Conservation (phyloP, 768 basidiomycete species). For the Boletales sp. region DNA sequence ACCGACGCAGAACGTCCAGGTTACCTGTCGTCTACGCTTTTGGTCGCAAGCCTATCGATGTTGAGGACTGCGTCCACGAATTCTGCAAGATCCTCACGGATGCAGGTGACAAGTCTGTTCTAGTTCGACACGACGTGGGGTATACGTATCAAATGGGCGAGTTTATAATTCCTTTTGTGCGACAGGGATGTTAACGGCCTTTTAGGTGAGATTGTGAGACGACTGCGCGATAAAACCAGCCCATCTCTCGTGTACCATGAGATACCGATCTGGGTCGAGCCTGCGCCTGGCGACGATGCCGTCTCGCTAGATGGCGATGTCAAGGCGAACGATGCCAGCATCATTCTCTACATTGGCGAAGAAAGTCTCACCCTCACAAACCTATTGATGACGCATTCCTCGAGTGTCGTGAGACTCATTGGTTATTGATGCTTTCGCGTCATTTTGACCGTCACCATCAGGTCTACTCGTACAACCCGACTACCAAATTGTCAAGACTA, state of each 20-base stretch:
- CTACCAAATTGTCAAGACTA: slow-evolving; percentile 39
- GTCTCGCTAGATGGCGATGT: not conserved
- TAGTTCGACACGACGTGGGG: slow-evolving; percentile 74
- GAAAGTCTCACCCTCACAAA: slow-evolving; percentile 83
- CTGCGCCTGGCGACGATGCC: not conserved
- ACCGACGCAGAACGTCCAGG: slow-evolving; percentile 63
- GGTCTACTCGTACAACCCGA: slow-evolving; percentile 79
- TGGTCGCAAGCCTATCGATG: slow-evolving; percentile 66
- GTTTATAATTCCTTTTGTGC: not conserved
- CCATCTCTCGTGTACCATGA: slow-evolving; percentile 36
- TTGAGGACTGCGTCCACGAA: slow-evolving; percentile 44
- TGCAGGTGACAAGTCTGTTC: slow-evolving; percentile 30
- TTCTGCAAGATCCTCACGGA: slow-evolving; percentile 36
- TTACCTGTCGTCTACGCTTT: slow-evolving; percentile 91
- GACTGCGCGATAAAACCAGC: slow-evolving; percentile 22
- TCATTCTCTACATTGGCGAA: slow-evolving; percentile 65
- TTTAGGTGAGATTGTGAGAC: slow-evolving; percentile 17
- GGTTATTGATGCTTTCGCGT: not conserved
- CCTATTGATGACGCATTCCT: slow-evolving; percentile 77
- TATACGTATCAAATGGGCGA: slow-evolving; percentile 68
- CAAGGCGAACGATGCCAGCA: slow-evolving; percentile 1
- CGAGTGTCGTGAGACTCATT: slow-evolving; percentile 46
- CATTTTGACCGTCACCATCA: slow-evolving; percentile 26
- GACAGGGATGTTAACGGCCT: not conserved
- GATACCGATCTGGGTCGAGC: slow-evolving; percentile 28